phyloP scores from a whole-genome alignment of 1,139 yeast genomes.

The Wickerhamomyces sp. region DNA sequence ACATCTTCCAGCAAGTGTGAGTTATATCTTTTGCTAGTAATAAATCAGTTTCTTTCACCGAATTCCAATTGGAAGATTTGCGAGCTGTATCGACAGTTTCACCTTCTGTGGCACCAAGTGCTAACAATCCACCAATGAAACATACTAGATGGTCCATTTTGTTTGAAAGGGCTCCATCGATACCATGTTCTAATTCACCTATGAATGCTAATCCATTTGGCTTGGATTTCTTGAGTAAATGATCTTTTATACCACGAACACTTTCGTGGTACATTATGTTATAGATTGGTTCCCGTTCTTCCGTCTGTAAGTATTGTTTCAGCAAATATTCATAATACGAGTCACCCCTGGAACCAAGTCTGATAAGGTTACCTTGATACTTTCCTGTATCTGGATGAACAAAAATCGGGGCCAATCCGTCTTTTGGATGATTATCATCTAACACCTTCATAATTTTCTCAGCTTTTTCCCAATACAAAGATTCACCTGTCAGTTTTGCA shows the following conservation, averaged over 20 bases:
- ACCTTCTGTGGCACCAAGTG: slow-evolving; percentile 88
- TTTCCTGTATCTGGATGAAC: slow-evolving; percentile 72
- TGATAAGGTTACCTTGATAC: slow-evolving; percentile 59
- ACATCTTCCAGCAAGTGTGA: slow-evolving; percentile 80
- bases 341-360: slow-evolving; percentile 90
- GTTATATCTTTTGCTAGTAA: slow-evolving; percentile 72
- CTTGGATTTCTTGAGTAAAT: slow-evolving; percentile 54
- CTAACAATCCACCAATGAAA: slow-evolving; percentile 86
- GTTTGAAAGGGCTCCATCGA: slow-evolving; percentile 52
- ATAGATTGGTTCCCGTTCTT: slow-evolving; percentile 55
- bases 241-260: slow-evolving; percentile 66
- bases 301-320: slow-evolving; percentile 82
- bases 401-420: slow-evolving; percentile 80
- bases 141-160: slow-evolving; percentile 96
- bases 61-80: slow-evolving; percentile 39
- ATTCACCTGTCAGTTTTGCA: slow-evolving; percentile 75
- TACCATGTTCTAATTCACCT: slow-evolving; percentile 75
- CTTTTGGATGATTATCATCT: slow-evolving; percentile 55
- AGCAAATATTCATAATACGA: slow-evolving; percentile 87
- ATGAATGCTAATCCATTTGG: slow-evolving; percentile 66
- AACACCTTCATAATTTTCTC: slow-evolving; percentile 69
- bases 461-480: slow-evolving; percentile 70
- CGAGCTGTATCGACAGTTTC: slow-evolving; percentile 48
- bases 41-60: slow-evolving; percentile 51
- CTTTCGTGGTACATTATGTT: slow-evolving; percentile 74